Percentiles rank a stretch among this genome's conserved stretches.
phyloP scores from a whole-genome alignment of 345 rosid genomes.

The Physaria fendleri region DNA sequence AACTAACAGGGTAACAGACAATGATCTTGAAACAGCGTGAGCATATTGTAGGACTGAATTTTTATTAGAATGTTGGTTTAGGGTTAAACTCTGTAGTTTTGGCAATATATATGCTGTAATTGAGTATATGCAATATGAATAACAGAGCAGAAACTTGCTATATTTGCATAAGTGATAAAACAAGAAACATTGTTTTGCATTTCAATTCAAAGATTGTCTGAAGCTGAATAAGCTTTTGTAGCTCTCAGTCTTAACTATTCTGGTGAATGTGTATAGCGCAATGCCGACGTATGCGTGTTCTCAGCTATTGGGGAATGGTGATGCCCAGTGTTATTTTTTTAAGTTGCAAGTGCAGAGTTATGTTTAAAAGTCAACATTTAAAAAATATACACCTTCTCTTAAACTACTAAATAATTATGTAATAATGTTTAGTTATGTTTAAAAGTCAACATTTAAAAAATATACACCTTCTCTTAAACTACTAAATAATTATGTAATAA shows the following conservation, averaged over 20 bases:
- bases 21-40: neutral
- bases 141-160: neutral
- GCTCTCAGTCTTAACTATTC: neutral
- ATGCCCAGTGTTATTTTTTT: neutral
- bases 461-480: no score
- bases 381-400: neutral
- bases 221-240: neutral
- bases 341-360: neutral
- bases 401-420: neutral
- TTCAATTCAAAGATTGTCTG: neutral
- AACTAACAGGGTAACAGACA: neutral
- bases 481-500: neutral
- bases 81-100: neutral
- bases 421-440: neutral
- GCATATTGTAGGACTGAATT: neutral
- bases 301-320: constrained; percentile 2
- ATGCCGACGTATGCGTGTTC: constrained; percentile 1
- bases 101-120: neutral
- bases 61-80: neutral
- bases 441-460: constrained; percentile 12
- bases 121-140: neutral
- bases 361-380: constrained; percentile 6
- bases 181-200: no score
- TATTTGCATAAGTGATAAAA: neutral
- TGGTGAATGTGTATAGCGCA: neutral